Conservation (phyloP, 768 basidiomycete species). For the Russula olivacea region DNA sequence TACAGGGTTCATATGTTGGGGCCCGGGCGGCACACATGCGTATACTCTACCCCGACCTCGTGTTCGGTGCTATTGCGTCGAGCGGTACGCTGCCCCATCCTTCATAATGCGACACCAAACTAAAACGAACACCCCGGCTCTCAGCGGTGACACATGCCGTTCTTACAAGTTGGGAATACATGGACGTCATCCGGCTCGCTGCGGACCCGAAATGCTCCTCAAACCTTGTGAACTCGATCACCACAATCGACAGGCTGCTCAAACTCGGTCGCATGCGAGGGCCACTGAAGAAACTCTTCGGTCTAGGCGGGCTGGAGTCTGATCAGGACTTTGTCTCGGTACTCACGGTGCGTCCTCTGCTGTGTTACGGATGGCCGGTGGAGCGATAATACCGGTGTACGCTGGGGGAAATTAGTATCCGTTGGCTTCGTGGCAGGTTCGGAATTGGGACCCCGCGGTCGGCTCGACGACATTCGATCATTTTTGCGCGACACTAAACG, state of each 20-base stretch:
- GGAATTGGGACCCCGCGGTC: conserved; percentile 79
- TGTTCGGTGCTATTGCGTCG: conserved; percentile 85
- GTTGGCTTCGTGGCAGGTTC: conserved; percentile 71
- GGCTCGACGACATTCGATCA: conserved; percentile 54
- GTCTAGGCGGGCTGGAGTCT: conserved; percentile 56
- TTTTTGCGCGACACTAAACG: conserved; percentile 53
- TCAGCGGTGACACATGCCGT: conserved; percentile 80
- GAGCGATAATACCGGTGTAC: neutral
- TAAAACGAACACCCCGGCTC: neutral
- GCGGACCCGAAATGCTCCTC: conserved; percentile 58
- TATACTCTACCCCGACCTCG: conserved; percentile 78
- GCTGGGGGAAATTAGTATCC: conserved; percentile 42
- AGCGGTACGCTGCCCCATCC: conserved; percentile 47
- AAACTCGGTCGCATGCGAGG: conserved; percentile 40
- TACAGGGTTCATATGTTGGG: conserved; percentile 87
- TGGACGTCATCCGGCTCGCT: conserved; percentile 70
- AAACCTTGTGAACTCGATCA: conserved; percentile 54
- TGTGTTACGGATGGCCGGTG: neutral
- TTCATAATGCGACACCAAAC: neutral
- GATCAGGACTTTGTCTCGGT: conserved; percentile 76
- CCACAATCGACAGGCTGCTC: conserved; percentile 59
- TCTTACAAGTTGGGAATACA: conserved; percentile 82
- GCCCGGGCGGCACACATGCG: conserved; percentile 92
- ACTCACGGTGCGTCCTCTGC: conserved; percentile 44
- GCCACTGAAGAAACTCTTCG: conserved; percentile 70